A percentile compares a stretch with the other conserved stretches of the same genome.
Evolutionary conservation across 1,139 yeast species (phyloP).

Genomic region (Waltiozyma sp.): DNA sequence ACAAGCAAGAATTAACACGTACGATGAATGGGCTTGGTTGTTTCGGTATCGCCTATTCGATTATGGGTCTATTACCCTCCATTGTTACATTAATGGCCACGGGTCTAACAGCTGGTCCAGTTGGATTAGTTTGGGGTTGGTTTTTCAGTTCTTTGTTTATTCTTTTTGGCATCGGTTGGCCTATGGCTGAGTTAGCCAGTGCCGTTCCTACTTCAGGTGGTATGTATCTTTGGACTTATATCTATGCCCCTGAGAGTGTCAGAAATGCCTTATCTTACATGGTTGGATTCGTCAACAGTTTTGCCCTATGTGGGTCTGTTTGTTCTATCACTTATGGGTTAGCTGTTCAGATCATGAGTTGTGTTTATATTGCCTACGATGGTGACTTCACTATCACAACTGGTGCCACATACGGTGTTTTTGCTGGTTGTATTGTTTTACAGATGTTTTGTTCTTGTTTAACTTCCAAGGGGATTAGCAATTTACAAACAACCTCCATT

Average conservation of each 20-base stretch:
- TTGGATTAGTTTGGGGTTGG: constrained; percentile 66
- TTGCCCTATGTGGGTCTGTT: constrained; percentile 46
- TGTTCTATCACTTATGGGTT: constrained; percentile 52
- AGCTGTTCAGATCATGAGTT: constrained; percentile 41
- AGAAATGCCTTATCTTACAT: constrained; percentile 39
- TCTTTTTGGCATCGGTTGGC: constrained; percentile 44
- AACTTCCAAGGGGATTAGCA: constrained; percentile 42
- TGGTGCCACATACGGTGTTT: constrained; percentile 43
- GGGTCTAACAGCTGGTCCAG: constrained; percentile 41
- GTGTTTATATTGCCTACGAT: constrained; percentile 36
- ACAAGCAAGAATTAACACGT: constrained; percentile 11
- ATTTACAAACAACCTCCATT: constrained; percentile 51
- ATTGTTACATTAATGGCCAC: constrained; percentile 28
- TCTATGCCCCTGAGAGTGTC: constrained; percentile 38
- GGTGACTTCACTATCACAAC: constrained; percentile 37
- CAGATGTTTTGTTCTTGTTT: constrained; percentile 37
- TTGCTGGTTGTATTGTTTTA: constrained; percentile 36
- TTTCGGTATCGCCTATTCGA: constrained; percentile 12
- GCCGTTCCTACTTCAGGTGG: constrained; percentile 73
- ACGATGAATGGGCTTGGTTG: constrained; percentile 8
- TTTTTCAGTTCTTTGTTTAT: constrained; percentile 41
- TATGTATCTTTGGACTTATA: constrained; percentile 48
- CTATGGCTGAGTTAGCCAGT: constrained; percentile 58
- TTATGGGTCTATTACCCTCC: constrained; percentile 38
- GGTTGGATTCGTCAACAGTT: constrained; percentile 48